These are phyloP conservation scores for Rosa multiflora DNA, from an alignment of 306 rosid species.

Conservation along the genomic window DNA sequence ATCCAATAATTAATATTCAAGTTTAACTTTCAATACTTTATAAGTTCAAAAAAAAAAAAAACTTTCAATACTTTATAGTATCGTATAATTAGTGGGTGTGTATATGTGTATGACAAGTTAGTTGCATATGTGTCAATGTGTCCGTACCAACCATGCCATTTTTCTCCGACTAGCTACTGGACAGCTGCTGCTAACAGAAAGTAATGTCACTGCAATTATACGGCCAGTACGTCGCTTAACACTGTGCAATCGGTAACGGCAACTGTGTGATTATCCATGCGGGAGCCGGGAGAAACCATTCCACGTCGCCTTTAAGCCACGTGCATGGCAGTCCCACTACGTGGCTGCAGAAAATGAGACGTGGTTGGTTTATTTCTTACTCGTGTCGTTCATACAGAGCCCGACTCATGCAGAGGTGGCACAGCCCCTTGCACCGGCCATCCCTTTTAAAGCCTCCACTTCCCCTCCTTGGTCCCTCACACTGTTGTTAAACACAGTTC, in stretches of 20 bases:
- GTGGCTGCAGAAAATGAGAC: constrained; percentile 30
- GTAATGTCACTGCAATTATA: too few species aligned
- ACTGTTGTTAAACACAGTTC: neutral
- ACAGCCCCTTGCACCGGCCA: neutral
- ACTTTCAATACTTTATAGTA: too few species aligned
- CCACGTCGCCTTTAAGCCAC: neutral
- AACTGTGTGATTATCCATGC: neutral
- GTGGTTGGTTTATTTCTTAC: constrained; percentile 15
- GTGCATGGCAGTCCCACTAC: constrained; percentile 16
- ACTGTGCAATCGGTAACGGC: neutral
- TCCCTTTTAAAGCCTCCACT: constrained; percentile 29
- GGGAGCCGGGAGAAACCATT: neutral
- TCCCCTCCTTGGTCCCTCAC: neutral
- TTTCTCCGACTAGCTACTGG: too few species aligned
- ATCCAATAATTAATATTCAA: too few species aligned
- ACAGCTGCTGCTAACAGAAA: too few species aligned
- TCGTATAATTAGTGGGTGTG: too few species aligned
- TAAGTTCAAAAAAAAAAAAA: too few species aligned
- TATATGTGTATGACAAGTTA: too few species aligned
- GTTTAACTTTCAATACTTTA: too few species aligned
- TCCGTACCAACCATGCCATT: too few species aligned
- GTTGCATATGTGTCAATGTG: too few species aligned
- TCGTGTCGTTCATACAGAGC: constrained; percentile 29
- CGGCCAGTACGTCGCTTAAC: too few species aligned
- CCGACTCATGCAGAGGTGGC: constrained; percentile 49